phyloP scores from a whole-genome alignment of 345 rosid species.

The Rhodomyrtus tomentosa region DNA sequence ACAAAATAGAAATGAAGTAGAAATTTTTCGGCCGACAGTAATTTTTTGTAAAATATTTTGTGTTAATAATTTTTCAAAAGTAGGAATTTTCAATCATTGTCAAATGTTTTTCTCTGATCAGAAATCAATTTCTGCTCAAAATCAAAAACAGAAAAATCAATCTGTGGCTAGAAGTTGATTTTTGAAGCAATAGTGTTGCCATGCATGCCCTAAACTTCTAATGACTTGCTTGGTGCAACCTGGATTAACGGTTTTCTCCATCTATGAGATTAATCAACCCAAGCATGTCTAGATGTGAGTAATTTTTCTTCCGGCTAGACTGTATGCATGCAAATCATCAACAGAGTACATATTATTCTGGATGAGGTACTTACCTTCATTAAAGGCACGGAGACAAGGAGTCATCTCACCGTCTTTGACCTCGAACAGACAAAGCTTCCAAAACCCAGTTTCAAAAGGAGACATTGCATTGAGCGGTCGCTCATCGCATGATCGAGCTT shows the following conservation, averaged over 20 bases:
- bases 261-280: neutral
- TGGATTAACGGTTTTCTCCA: neutral
- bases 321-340: neutral
- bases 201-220: too few species aligned
- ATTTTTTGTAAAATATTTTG: too few species aligned
- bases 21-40: too few species aligned
- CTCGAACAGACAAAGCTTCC: neutral
- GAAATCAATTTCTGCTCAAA: too few species aligned
- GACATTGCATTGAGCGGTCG: too few species aligned
- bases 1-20: too few species aligned
- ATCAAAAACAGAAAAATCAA: too few species aligned
- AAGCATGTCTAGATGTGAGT: neutral
- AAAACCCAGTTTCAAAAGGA: neutral
- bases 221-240: neutral
- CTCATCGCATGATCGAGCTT: neutral
- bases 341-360: neutral
- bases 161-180: too few species aligned
- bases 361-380: neutral
- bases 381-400: neutral
- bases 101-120: too few species aligned
- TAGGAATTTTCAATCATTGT: too few species aligned
- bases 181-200: too few species aligned
- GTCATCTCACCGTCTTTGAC: neutral
- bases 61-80: too few species aligned
- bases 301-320: neutral